Percentiles rank a stretch among this genome's conserved stretches.
Conservation (phyloP, 768 basidiomycete genomes). For the Agaricus blazei region DNA sequence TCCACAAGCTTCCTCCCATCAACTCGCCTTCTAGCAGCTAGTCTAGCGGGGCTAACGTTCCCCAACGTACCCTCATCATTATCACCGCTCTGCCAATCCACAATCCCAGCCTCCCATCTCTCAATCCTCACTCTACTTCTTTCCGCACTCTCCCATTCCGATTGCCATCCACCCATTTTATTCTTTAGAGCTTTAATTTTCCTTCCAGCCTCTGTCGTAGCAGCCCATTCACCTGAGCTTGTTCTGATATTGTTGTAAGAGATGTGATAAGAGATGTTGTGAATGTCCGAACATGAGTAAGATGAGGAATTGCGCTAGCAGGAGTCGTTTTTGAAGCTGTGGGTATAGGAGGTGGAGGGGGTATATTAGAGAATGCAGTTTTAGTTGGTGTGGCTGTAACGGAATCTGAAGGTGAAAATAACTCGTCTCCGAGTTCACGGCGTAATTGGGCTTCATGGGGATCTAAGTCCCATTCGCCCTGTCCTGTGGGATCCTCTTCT, state of each 20-base stretch:
- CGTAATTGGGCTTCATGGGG: constrained; percentile 7
- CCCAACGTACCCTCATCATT: constrained; percentile 20
- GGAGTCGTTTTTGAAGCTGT: constrained; percentile 40
- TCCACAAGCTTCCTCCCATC: constrained; percentile 72
- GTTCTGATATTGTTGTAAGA: constrained; percentile 75
- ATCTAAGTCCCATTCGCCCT: constrained; percentile 9
- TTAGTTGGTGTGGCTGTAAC: constrained; percentile 40
- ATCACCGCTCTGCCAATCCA: constrained; percentile 29
- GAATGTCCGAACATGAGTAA: constrained; percentile 66
- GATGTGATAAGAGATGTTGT: constrained; percentile 74
- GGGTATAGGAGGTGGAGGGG: constrained; percentile 41
- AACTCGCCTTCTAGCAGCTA: constrained; percentile 34
- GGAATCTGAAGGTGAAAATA: constrained; percentile 4
- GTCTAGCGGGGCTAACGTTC: constrained; percentile 24
- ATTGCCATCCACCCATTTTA: constrained; percentile 72
- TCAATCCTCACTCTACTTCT: constrained; percentile 72
- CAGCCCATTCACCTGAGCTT: constrained; percentile 84
- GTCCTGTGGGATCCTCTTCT: constrained; percentile 4
- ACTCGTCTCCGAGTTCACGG: constrained; percentile 1
- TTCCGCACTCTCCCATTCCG: constrained; percentile 84
- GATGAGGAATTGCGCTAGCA: constrained; percentile 54
- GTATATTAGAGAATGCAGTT: constrained; percentile 42
- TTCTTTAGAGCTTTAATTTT: constrained; percentile 85
- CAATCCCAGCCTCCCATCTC: constrained; percentile 69
- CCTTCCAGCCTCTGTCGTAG: constrained; percentile 79